These are phyloP conservation scores for Tolypocladium pustulatum DNA, from an alignment of 2,329 filamentous ascomycete genomes.

Conservation along the genomic window DNA sequence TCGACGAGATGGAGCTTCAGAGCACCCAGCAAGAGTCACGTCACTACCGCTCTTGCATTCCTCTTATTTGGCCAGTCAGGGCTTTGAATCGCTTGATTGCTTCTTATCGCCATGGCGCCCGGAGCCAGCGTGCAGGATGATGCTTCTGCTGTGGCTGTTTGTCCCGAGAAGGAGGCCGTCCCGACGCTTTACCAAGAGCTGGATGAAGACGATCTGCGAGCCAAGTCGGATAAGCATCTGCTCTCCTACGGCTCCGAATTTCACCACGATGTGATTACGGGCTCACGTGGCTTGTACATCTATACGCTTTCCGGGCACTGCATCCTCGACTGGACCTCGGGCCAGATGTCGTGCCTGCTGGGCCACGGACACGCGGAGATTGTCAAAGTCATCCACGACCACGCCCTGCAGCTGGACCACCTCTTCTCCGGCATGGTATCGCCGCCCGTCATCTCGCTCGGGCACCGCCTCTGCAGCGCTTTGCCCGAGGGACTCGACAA, in stretches of 20 bases:
- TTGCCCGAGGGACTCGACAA: slow-evolving; percentile 40
- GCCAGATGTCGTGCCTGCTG: slow-evolving; percentile 49
- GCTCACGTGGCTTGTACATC: slow-evolving; percentile 31
- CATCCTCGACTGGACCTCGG: slow-evolving; percentile 49
- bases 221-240: slow-evolving; percentile 13
- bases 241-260: slow-evolving; percentile 15
- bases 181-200: slow-evolving; percentile 10
- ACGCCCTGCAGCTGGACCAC: slow-evolving; percentile 44
- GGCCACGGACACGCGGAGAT: slow-evolving; percentile 50
- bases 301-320: slow-evolving; percentile 32
- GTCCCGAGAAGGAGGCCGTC: slow-evolving; percentile 2
- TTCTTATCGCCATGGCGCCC: slow-evolving; percentile 10
- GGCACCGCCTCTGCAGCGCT: slow-evolving; percentile 35
- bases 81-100: too few relatives aligned
- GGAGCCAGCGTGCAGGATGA: slow-evolving; percentile 5
- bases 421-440: slow-evolving; percentile 49
- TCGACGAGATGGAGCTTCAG: neutral
- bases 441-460: slow-evolving; percentile 44
- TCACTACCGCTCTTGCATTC: neutral
- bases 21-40: neutral
- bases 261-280: slow-evolving; percentile 27
- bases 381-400: slow-evolving; percentile 36
- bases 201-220: slow-evolving; percentile 10
- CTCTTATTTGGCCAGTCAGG: neutral
- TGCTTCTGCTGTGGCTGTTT: slow-evolving; percentile 1